Evolutionary conservation across 164 flowering plant genomes (phyloP), one percentile per base, ranked within the genome.

Genomic region (Piper betle): DNA sequence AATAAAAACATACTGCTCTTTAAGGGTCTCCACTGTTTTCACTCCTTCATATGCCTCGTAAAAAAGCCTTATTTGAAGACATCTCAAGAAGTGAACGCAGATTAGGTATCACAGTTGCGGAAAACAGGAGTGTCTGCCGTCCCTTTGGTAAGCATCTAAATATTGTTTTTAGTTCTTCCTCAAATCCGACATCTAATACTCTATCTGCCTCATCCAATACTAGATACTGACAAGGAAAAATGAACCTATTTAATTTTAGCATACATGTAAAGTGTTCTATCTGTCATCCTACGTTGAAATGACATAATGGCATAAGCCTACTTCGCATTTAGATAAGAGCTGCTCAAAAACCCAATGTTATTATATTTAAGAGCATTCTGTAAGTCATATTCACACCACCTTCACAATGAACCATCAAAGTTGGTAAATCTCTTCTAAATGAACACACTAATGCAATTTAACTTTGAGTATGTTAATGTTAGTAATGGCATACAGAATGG

Each of bases 121-220:
- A 88, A 74, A 94, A 94, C 58, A 94, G 71, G 53, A 94, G 75
- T 52, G 96, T 94, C 62, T 94, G 97, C 8, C 99, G 76, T 56
- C 68, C 75, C 68, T 84, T 82, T 12, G 99, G 99, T 73, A 94
- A 74, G 74, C 82, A 81, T 66, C 84, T 78, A 59, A 94, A 94
- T 25, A 94, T 70, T 42, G 73, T 91, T 68, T 77, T 75, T 57
- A 94, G 60, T 62, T 88, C 99, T 63, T 81, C 90, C 74, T 94
- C 88, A 78, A 90, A 94, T 18, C 87, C 91, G 67, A 72, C 86
- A 79, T 88, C 97, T 75, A 94, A 68, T 58, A 94, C 88, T 72
- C 99, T 82, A 69, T 94, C 99, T 6, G 97, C 99, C 74, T 94
- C 99, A 65, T 94, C 99, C 80, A 94, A 75, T 55, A 94, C 99